Conservation (phyloP, 768 basidiomycete genomes). For the Heimioporus sp. region DNA sequence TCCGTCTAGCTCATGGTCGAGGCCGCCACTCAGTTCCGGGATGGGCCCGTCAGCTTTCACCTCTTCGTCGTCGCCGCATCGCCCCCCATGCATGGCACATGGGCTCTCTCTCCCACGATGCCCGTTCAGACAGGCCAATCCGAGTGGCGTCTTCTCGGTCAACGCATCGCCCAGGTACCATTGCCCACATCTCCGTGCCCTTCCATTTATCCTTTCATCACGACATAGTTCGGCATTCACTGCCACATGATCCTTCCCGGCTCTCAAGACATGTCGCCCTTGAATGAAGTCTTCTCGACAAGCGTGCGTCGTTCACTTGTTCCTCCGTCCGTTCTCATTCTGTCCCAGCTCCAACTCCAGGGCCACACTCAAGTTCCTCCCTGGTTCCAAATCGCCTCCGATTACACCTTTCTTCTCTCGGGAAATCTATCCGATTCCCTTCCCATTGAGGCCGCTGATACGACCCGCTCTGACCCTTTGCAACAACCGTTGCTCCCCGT, state of each 20-base stretch:
- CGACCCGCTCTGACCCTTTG: conserved; percentile 4
- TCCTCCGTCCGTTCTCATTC: not conserved
- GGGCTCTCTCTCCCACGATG: conserved; percentile 23
- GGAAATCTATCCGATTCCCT: conserved; percentile 25
- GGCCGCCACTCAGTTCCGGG: conserved; percentile 29
- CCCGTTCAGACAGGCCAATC: conserved; percentile 32
- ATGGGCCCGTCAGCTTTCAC: conserved; percentile 40
- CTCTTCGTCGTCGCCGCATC: conserved; percentile 56
- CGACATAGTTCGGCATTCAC: conserved; percentile 47
- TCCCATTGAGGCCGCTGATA: not conserved
- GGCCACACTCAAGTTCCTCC: conserved; percentile 25
- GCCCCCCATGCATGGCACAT: conserved; percentile 35
- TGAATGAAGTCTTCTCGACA: conserved; percentile 49
- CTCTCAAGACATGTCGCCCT: conserved; percentile 43
- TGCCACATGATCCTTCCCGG: conserved; percentile 56
- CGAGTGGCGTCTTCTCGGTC: conserved; percentile 42
- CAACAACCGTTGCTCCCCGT: conserved; percentile 2
- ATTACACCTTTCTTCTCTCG: conserved; percentile 44
- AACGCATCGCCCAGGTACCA: conserved; percentile 45
- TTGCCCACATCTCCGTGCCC: conserved; percentile 1
- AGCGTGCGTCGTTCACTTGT: conserved; percentile 30
- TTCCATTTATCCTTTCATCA: conserved; percentile 17
- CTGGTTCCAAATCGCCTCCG: conserved; percentile 41
- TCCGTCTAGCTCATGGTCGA: conserved; percentile 27
- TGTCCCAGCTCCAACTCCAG: conserved; percentile 23